Base-by-base conservation (phyloP, 2,329 filamentous ascomycete species). In the Huntiella savannae region DNA sequence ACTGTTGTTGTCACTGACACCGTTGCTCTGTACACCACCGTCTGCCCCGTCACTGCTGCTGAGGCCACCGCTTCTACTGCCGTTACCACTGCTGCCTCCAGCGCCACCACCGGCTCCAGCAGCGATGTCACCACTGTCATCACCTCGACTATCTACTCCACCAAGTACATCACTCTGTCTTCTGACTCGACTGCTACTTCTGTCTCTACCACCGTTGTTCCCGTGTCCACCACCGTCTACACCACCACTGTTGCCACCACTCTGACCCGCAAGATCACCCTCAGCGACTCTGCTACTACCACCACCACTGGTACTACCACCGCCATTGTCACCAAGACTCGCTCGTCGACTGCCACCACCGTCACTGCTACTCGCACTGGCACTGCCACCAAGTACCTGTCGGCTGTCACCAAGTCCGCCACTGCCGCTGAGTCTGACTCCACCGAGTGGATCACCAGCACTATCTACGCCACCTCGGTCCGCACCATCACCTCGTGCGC, bases 41-140 rank as follows among this genome's bases (percentile, higher is more conserved):
- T 40, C 16, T 39, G 35, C 42, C 17, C 22, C 47, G 50, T 53
- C 37, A 65, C 62, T 45, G 57, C 60, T 57, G 61, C 59, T 49
- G 45, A 61, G 45, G 55, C 59, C 45, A 52, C 61, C 54, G 60
- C 61, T 49, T 64, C 61, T 57, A 63, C 61, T 45, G 58, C 59
- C 33, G 35, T 43, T n/a, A 33, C 13, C 32, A 40, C 35, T 42
- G 48, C 43, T n/a, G 15, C 37, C 37, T 45, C 49, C 32, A 47
- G 58, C 65, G 65, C 60, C 57, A 60, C 57, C 66, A 63, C 51
- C 58, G 65, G 53, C 57, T 28, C 38, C 13, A 12, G 42, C n/a
- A 36, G 19, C 16, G 19, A 37, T 13, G 22, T 40, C 16, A 32
- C 17, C 12, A 32, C 12, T n/a, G 40, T 13, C 34, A 40, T 19